These are phyloP conservation scores for Pyrenophora teres DNA, from an alignment of 2,329 filamentous ascomycete genomes.

Conservation along the genomic window DNA sequence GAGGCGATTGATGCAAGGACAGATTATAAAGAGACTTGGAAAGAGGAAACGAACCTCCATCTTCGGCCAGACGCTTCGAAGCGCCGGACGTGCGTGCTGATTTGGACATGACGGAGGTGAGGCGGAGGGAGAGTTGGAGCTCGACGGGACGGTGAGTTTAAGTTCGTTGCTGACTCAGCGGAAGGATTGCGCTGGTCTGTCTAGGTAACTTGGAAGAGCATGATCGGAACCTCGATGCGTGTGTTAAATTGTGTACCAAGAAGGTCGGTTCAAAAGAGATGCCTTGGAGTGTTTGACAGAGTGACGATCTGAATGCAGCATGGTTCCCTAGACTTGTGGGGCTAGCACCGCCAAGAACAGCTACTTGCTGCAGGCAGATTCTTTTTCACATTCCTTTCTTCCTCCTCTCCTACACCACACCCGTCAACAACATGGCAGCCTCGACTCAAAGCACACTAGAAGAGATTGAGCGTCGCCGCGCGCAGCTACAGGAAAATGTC, in stretches of 20 bases:
- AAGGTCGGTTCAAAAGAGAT: background rate
- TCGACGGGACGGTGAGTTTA: background rate
- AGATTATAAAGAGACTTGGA: constrained; percentile 38
- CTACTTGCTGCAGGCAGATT: constrained; percentile 15
- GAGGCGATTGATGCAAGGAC: constrained; percentile 31
- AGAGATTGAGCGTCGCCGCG: constrained; percentile 75
- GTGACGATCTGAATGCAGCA: constrained; percentile 9
- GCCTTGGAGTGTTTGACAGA: background rate
- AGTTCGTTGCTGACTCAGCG: constrained; percentile 22
- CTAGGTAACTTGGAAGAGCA: background rate
- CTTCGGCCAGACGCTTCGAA: constrained; percentile 32
- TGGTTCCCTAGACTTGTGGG: constrained; percentile 14
- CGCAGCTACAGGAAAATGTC: constrained; percentile 76
- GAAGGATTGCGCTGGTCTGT: constrained; percentile 1
- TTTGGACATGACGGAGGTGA: constrained; percentile 43
- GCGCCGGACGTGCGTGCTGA: constrained; percentile 35
- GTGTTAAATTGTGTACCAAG: background rate
- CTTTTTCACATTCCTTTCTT: background rate
- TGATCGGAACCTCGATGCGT: background rate
- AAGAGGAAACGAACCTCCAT: constrained; percentile 46
- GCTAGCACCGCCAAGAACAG: constrained; percentile 26
- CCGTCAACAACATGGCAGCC: constrained; percentile 28
- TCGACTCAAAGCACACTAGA: constrained; percentile 58
- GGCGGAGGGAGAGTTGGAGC: constrained; percentile 7
- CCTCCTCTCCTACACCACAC: constrained; percentile 8